Percentiles rank a stretch among this genome's conserved stretches.
phyloP scores from a whole-genome alignment of 2,329 filamentous ascomycete genomes.

The Tympanopsis confertula region DNA sequence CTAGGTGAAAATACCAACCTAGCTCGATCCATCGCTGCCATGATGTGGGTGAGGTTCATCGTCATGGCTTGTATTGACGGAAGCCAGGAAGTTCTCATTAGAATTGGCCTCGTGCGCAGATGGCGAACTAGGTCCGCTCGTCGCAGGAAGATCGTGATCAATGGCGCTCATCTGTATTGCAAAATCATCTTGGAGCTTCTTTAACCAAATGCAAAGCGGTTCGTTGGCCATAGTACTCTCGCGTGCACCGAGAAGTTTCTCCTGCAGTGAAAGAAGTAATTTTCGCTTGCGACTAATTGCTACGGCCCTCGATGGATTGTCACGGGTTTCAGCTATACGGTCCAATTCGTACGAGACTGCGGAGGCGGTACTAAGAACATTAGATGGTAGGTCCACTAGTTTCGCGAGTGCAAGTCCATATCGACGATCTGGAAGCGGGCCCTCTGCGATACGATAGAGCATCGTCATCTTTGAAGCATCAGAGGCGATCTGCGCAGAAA shows the following conservation, averaged over 20 bases:
- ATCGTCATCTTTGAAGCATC: conserved; percentile 60
- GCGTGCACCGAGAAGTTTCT: conserved; percentile 10
- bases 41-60: too few species aligned
- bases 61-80: too few species aligned
- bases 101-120: too few species aligned
- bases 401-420: conserved; percentile 44
- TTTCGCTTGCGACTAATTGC: conserved; percentile 8
- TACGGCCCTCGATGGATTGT: conserved; percentile 6
- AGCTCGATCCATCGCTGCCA: too few species aligned
- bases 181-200: conserved; percentile 11
- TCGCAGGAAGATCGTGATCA: conserved; percentile 1
- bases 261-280: conserved; percentile 10
- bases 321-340: background rate
- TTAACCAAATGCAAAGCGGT: conserved; percentile 8
- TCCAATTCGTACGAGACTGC: background rate
- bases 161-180: conserved; percentile 7
- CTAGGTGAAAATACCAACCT: too few species aligned
- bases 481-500: conserved; percentile 54
- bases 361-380: background rate
- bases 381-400: background rate
- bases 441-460: conserved; percentile 72
- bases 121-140: too few species aligned
- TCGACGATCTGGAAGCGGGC: conserved; percentile 56
- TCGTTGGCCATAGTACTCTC: conserved; percentile 10
- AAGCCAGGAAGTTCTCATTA: too few species aligned